Conservation (phyloP, 106 monocot genomes). For the Hemerocallis citrina region DNA sequence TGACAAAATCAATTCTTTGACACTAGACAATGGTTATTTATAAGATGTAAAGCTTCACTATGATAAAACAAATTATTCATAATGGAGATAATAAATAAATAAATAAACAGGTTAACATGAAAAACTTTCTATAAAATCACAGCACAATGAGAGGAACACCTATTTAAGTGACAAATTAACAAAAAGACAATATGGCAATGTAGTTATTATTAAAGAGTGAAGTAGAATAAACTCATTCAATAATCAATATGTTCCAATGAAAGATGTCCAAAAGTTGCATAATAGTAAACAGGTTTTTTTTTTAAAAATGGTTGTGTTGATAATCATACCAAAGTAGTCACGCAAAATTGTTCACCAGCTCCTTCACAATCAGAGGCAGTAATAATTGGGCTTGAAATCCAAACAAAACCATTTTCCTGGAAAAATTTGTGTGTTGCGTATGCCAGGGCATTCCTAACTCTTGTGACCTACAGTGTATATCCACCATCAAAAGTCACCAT, state of each 20-base stretch:
- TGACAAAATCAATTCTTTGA: no score
- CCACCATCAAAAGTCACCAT: constrained; percentile 10
- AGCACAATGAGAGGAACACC: no score
- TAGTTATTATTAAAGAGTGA: background rate
- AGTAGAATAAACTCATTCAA: background rate
- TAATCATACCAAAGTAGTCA: constrained; percentile 80
- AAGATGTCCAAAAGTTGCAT: background rate
- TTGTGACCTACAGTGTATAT: constrained; percentile 53
- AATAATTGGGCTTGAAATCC: constrained; percentile 93
- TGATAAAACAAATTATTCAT: no score
- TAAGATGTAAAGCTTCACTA: no score
- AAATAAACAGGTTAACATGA: no score
- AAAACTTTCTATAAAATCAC: no score
- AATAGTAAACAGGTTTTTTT: background rate
- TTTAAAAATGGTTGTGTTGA: background rate
- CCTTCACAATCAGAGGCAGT: constrained; percentile 99
- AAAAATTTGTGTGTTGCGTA: constrained; percentile 96
- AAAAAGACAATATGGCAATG: background rate
- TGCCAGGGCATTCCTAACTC: constrained; percentile 91
- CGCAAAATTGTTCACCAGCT: constrained; percentile 96
- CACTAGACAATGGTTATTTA: no score
- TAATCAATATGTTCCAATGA: no score
- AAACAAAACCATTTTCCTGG: constrained; percentile 97
- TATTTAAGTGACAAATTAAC: no score
- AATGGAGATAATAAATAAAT: no score